A percentile compares a stretch with the other conserved stretches of the same genome.
Evolutionary conservation across 1,139 yeast species (phyloP).

Genomic region (Yamadazyma kanchanaburiensis): DNA sequence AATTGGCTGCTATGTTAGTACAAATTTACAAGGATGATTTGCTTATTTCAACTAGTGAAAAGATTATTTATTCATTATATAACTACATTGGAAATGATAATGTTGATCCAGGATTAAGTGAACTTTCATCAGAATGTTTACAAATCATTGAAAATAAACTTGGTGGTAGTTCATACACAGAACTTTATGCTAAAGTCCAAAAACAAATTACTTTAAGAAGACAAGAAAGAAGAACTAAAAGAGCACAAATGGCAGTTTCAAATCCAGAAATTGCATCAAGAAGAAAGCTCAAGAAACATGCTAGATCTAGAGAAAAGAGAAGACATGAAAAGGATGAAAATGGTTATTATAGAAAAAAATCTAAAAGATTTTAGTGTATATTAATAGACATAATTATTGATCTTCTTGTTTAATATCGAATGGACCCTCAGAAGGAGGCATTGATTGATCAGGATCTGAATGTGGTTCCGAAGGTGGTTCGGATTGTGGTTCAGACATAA

Average conservation of each 20-base stretch:
- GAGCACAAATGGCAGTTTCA: constrained; percentile 72
- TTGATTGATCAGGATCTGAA: constrained; percentile 5
- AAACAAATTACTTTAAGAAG: constrained; percentile 59
- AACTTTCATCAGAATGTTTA: constrained; percentile 65
- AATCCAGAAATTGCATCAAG: constrained; percentile 82
- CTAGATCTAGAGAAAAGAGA: constrained; percentile 71
- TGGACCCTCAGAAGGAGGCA: constrained; percentile 2
- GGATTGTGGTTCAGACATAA: constrained; percentile 3
- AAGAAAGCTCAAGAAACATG: constrained; percentile 74
- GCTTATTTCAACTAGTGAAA: constrained; percentile 38
- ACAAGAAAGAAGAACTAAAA: constrained; percentile 69
- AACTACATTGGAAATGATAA: constrained; percentile 48
- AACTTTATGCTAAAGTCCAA: constrained; percentile 60
- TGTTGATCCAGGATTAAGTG: constrained; percentile 51
- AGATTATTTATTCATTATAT: constrained; percentile 59
- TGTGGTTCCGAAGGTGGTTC: constrained; percentile 6
- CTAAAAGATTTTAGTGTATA: constrained; percentile 21
- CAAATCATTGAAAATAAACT: constrained; percentile 64
- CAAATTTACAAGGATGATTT: constrained; percentile 46
- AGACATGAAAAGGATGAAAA: constrained; percentile 70
- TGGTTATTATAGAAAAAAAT: constrained; percentile 70
- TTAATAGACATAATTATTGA: background rate
- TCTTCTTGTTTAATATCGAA: constrained; percentile 1
- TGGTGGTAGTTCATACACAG: constrained; percentile 72
- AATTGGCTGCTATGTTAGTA: constrained; percentile 53